These are phyloP conservation scores for Aspergillus jensenii DNA, from an alignment of 2,329 filamentous ascomycete genomes.

Conservation along the genomic window DNA sequence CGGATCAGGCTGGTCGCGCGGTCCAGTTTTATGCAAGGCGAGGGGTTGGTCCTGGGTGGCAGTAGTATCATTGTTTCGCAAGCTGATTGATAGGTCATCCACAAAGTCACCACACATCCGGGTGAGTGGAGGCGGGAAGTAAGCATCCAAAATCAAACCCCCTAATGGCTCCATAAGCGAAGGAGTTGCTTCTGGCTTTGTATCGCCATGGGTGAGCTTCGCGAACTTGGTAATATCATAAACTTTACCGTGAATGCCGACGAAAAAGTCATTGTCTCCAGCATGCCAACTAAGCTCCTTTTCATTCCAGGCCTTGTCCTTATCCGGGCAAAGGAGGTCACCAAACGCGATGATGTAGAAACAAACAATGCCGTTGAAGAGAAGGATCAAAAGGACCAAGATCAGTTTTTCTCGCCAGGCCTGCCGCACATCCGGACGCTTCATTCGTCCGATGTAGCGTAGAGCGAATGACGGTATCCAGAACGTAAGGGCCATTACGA, in stretches of 20 bases:
- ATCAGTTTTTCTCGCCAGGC: slow-evolving; percentile 96
- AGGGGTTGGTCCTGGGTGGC: slow-evolving; percentile 54
- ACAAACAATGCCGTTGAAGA: slow-evolving; percentile 78
- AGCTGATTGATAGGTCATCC: slow-evolving; percentile 51
- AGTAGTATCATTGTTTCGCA: slow-evolving; percentile 62
- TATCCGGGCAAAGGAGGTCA: slow-evolving; percentile 82
- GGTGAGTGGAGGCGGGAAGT: slow-evolving; percentile 77
- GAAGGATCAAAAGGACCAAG: slow-evolving; percentile 72
- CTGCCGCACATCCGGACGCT: slow-evolving; percentile 92
- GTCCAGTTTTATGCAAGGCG: slow-evolving; percentile 72
- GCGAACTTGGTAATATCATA: slow-evolving; percentile 93
- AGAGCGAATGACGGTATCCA: slow-evolving; percentile 90
- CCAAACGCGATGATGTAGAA: slow-evolving; percentile 94
- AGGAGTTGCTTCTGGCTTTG: slow-evolving; percentile 57
- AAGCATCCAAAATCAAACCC: slow-evolving; percentile 76
- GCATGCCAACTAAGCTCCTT: slow-evolving; percentile 70
- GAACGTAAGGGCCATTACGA: slow-evolving; percentile 86
- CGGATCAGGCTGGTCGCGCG: slow-evolving; percentile 53
- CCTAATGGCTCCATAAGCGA: slow-evolving; percentile 73
- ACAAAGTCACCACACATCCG: slow-evolving; percentile 74
- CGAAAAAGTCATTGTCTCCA: slow-evolving; percentile 76
- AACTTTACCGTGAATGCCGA: slow-evolving; percentile 81
- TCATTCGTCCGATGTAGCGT: slow-evolving; percentile 86
- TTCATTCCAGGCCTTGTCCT: slow-evolving; percentile 80
- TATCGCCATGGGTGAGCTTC: slow-evolving; percentile 80